Evolutionary conservation across 768 basidiomycete species (phyloP).

Genomic region (Cystobasidium onofrii): DNA sequence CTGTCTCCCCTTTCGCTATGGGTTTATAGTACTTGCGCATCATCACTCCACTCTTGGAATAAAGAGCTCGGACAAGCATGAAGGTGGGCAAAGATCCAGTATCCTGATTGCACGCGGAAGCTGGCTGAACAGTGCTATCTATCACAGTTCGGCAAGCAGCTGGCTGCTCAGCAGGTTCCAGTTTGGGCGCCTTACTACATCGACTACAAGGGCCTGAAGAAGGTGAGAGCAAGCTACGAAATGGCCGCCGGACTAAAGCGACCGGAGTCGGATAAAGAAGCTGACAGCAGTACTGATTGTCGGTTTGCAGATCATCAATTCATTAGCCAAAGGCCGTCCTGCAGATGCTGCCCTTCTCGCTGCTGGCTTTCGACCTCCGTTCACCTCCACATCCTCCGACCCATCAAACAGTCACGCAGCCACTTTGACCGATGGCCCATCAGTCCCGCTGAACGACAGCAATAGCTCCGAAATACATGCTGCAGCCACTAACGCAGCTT

Average conservation of each 20-base stretch:
- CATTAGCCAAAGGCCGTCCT: conserved; percentile 77
- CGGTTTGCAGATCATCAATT: conserved; percentile 80
- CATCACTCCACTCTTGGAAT: neutral
- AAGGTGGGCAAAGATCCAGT: neutral
- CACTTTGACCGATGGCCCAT: neutral
- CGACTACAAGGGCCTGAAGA: conserved; percentile 94
- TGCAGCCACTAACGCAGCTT: conserved; percentile 57
- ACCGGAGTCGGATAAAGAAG: too few species aligned
- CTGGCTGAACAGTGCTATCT: neutral
- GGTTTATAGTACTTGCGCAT: neutral
- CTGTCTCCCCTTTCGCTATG: neutral
- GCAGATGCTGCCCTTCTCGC: conserved; percentile 83
- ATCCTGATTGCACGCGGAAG: neutral
- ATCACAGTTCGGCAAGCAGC: conserved; percentile 88
- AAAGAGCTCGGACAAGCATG: neutral
- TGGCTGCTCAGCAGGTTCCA: conserved; percentile 89
- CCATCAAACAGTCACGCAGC: neutral
- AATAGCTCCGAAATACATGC: conserved; percentile 41
- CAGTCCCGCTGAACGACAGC: neutral
- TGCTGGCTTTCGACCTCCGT: conserved; percentile 52
- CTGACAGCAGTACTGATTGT: too few species aligned
- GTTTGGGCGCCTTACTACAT: conserved; percentile 94
- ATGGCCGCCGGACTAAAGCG: neutral
- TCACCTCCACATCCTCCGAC: conserved; percentile 1
- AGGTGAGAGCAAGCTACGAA: conserved; percentile 38